These are phyloP conservation scores for Hawksworthiomyces lignivorus DNA, from an alignment of 2,329 filamentous ascomycete species.

Conservation along the genomic window DNA sequence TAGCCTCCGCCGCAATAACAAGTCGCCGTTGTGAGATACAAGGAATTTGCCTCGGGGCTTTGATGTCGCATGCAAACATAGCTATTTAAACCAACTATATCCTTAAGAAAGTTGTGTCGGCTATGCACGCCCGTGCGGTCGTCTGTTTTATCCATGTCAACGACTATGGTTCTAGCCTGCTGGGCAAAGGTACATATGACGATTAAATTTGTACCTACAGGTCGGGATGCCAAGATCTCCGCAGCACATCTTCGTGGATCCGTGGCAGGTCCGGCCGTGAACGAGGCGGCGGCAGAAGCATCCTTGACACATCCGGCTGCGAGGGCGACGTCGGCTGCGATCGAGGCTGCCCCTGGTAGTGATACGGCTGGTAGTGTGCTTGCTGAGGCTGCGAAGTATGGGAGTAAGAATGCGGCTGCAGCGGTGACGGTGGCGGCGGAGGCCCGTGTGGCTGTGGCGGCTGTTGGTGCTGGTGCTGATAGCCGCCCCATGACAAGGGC, in stretches of 20 bases:
- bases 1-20: no score
- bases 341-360: slow-evolving; percentile 1
- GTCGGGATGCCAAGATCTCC: slow-evolving; percentile 42
- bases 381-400: slow-evolving; percentile 13
- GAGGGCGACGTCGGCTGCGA: slow-evolving; percentile 4
- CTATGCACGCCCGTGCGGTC: slow-evolving; percentile 33
- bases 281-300: slow-evolving; percentile 13
- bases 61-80: no score
- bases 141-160: slow-evolving; percentile 32
- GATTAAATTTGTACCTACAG: slow-evolving; percentile 34
- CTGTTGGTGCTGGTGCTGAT: slow-evolving; percentile 2
- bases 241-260: slow-evolving; percentile 41
- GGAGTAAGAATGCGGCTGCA: slow-evolving; percentile 6
- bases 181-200: no score
- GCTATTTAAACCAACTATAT: no score
- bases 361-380: not conserved
- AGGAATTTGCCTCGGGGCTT: no score
- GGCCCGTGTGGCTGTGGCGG: no score
- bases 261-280: slow-evolving; percentile 31
- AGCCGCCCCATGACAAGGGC: slow-evolving; percentile 11
- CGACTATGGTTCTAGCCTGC: no score
- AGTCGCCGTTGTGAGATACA: no score
- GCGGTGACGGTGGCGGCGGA: slow-evolving; percentile 3
- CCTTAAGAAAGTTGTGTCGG: no score
- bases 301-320: slow-evolving; percentile 8